Percentiles rank a stretch among this genome's conserved stretches.
These are phyloP conservation scores for Punica granatum DNA, from an alignment of 345 rosid genomes.

Conservation along the genomic window DNA sequence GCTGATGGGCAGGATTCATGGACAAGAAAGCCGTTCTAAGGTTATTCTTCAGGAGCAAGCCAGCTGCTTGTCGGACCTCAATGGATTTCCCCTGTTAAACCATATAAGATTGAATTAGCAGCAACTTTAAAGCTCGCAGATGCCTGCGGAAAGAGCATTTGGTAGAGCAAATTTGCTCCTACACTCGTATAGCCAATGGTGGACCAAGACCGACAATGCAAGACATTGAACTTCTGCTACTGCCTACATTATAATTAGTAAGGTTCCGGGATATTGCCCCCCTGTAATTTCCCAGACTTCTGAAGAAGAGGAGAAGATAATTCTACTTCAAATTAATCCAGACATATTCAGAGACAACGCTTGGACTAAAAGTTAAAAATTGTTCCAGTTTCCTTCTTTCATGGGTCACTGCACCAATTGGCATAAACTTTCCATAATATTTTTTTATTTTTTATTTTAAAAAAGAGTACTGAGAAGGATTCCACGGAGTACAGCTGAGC, in stretches of 20 bases:
- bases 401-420: not conserved
- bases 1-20: slow-evolving; percentile 53
- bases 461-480: not conserved
- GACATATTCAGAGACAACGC: no score
- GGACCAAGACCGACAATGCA: not conserved
- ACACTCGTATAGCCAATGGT: not conserved
- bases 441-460: no score
- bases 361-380: no score
- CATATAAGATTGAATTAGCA: not conserved
- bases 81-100: slow-evolving; percentile 62
- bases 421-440: not conserved
- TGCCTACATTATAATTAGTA: not conserved
- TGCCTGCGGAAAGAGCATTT: no score
- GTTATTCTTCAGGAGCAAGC: slow-evolving; percentile 85
- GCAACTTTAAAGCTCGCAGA: not conserved
- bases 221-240: not conserved
- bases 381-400: not conserved
- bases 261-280: not conserved
- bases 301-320: not conserved
- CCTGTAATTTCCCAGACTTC: not conserved
- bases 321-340: not conserved
- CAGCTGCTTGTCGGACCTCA: slow-evolving; percentile 97
- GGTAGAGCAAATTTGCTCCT: not conserved
- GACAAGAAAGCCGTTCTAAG: slow-evolving; percentile 57
- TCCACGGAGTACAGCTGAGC: not conserved